Evolutionary conservation across 805 yeast genomes (phyloP), one percentile per base, ranked within the genome.

Genomic region (Gaillardinia entomophila): DNA sequence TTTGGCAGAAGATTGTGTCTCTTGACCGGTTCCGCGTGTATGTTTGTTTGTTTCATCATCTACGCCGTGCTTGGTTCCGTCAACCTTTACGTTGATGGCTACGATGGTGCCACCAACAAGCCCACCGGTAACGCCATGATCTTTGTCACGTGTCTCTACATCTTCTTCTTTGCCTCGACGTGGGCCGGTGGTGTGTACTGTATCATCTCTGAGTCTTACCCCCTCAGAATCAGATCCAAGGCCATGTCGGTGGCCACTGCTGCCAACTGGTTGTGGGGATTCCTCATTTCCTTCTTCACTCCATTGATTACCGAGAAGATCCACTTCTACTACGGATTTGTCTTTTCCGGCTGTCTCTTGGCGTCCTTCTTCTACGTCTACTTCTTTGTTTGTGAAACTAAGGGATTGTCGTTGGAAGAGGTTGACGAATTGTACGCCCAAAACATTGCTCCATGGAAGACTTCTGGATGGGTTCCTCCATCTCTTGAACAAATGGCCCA

Each of bases 131-230:
- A 63, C 39, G 74, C 70, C 8, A 75, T 81, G 83, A 77, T 81
- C 49, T 70, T 71, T 46, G 65, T 80, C 34, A 69, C 86, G 5
- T 78, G 84, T 60, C 50, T 79, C 32, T 81, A 69, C 61, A 75
- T 81, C 36, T 64, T 76, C 57, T 76, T 68, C 55, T 81, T 81
- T 51, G 88, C 89, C 3, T 68, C 77, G 16, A 76, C 87, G n/a
- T 77, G 85, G 79, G 88, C 85, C 26, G 85, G 87, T 36, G 75
- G 77, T 40, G 75, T 77, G 24, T 80, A 71, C 60, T 77, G 77
- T 30, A 68, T 80, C 40, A 75, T 79, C 16, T 73, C 84, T 28
- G 89, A 81, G 55, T 60, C 79, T 27, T 81, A 75, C 56, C 86
- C 86, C 39, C 66, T 76, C 42, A 73, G 80, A 61, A 75, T 79